Evolutionary conservation across 441 rosid genomes (phyloP).

Genomic region (Metrosideros polymorpha): DNA sequence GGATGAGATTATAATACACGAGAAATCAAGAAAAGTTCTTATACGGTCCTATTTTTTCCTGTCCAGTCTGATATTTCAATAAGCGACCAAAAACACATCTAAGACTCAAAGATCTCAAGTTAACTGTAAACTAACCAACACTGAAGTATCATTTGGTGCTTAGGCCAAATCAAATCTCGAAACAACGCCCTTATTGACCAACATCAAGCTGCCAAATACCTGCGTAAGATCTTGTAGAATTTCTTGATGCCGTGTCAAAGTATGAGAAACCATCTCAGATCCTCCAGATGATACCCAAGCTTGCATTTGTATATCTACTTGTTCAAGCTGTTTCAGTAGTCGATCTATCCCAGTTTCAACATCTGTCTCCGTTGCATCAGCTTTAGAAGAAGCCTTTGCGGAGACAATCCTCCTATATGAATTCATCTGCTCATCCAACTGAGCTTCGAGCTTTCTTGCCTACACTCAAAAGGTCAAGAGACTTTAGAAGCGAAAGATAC

Average conservation of each 20-base stretch:
- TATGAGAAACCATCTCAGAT: slow-evolving; percentile 97
- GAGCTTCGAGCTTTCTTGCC: slow-evolving; percentile 97
- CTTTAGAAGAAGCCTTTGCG: slow-evolving; percentile 47
- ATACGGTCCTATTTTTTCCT: neutral
- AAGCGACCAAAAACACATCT: neutral
- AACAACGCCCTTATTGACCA: neutral
- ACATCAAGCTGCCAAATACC: slow-evolving; percentile 26
- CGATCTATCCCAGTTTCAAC: slow-evolving; percentile 75
- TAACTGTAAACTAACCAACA: neutral
- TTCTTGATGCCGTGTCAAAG: slow-evolving; percentile 94
- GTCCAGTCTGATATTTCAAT: neutral
- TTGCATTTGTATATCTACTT: slow-evolving; percentile 86
- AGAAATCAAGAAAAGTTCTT: neutral
- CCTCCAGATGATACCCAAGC: slow-evolving; percentile 97
- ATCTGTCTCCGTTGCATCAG: slow-evolving; percentile 56
- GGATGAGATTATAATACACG: neutral
- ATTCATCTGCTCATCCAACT: slow-evolving; percentile 96
- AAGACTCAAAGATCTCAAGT: neutral
- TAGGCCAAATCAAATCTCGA: neutral
- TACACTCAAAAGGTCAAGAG: slow-evolving; percentile 14
- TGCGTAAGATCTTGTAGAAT: slow-evolving; percentile 88
- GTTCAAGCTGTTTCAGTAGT: slow-evolving; percentile 66
- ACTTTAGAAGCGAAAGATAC: neutral
- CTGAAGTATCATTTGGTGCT: neutral
- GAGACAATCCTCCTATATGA: slow-evolving; percentile 78